Evolutionary conservation across 2,329 filamentous ascomycete species (phyloP), one percentile per base, ranked within the genome.

Genomic region (Metarhizium rileyi): DNA sequence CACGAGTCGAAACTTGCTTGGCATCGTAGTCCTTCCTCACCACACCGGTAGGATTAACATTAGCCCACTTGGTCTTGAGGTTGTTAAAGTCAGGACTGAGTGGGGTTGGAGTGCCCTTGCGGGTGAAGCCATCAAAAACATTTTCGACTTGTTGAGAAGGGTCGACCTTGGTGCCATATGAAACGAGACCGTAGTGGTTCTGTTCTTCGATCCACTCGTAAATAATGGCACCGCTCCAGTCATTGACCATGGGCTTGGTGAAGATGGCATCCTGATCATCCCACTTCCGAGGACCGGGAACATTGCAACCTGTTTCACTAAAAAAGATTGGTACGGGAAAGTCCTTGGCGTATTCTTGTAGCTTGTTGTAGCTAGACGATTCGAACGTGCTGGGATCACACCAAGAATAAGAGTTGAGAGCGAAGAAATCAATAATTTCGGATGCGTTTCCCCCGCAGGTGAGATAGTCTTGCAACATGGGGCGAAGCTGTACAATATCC

Each of bases 161-260:
- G 22, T 74, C 68, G 10, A 74, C 75, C n/a, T 72, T 66, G 3
- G 77, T 70, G 1, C 85, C 87, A 63, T 95, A 95, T 20, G 76
- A 82, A 58, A 94, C 77, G 33, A 95, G 73, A 36, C 89, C 89
- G 65, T 94, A 95, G 60, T 87, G 68, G 66, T 95, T 94, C 46
- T 77, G 72, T 66, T 94, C 89, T 63, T 91, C 71, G 54, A 94
- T 88, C 89, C 89, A 95, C 64, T 95, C 88, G 67, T 95, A 94
- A 56, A 94, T 75, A 54, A 95, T 90, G 48, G 86, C 76, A 49
- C 89, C 89, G 47, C 86, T 90, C 81, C 68, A 82, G 59, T 76
- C 76, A 50, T 74, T 72, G 5, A 76, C 69, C 89, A 95, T 95
- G 3, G 87, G 68, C 0, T 74, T 57, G 41, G 86, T 84, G 59